These are phyloP conservation scores for Tolypocladium nubicola DNA, from an alignment of 2,329 filamentous ascomycete species.

Conservation along the genomic window DNA sequence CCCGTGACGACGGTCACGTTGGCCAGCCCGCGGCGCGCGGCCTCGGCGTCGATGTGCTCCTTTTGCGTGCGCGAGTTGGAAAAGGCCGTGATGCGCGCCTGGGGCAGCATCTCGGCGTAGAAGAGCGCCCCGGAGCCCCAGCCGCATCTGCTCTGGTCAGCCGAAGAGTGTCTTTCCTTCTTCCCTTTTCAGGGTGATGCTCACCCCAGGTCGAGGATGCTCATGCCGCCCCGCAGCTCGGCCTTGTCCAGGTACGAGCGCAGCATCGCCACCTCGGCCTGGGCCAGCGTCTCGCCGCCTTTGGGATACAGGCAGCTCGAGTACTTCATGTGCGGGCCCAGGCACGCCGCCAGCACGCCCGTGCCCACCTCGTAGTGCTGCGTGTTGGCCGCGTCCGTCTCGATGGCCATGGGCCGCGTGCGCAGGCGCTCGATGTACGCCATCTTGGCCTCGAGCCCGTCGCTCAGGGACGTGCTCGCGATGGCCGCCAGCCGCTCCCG, in stretches of 20 bases:
- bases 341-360: conserved; percentile 46
- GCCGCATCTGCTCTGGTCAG: conserved; percentile 39
- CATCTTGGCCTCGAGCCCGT: conserved; percentile 50
- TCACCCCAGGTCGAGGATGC: conserved; percentile 44
- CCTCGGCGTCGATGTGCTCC: conserved; percentile 51
- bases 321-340: conserved; percentile 65
- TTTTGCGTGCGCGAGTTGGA: conserved; percentile 63
- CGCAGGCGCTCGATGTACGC: conserved; percentile 49
- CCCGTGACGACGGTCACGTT: conserved; percentile 58
- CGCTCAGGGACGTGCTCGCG: conserved; percentile 37
- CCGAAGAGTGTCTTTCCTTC: not conserved
- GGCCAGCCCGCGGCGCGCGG: conserved; percentile 40
- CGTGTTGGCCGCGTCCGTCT: conserved; percentile 52
- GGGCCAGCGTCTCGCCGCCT: conserved; percentile 49
- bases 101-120: conserved; percentile 54
- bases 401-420: conserved; percentile 54
- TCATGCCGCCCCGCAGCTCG: conserved; percentile 47
- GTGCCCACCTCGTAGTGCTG: conserved; percentile 68
- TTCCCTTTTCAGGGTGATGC: not conserved
- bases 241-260: conserved; percentile 51
- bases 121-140: conserved; percentile 58
- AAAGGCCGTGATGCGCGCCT: conserved; percentile 52
- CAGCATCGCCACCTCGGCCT: conserved; percentile 59
- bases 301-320: conserved; percentile 55
- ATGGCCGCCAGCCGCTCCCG: conserved; percentile 48